These are phyloP conservation scores for Erigeron canadensis DNA, from an alignment of 129 eudicot genomes.

Conservation along the genomic window DNA sequence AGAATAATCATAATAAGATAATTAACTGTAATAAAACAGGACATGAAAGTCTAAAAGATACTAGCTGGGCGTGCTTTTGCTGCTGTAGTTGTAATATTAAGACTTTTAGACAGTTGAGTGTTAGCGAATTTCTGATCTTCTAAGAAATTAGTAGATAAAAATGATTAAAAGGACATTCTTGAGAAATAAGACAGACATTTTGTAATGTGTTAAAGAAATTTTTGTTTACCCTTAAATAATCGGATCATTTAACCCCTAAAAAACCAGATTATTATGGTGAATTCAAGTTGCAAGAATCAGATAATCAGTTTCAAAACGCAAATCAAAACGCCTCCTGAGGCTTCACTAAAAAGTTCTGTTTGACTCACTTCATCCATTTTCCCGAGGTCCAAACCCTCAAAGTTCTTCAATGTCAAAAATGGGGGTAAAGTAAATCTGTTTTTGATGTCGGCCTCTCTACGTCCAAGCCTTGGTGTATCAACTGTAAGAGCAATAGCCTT, in stretches of 20 bases:
- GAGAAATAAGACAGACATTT: no score
- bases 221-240: no score
- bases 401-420: constrained; percentile 77
- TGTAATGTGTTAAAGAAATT: no score
- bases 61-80: neutral
- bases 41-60: neutral
- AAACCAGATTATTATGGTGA: neutral
- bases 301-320: neutral
- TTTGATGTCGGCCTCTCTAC: constrained; percentile 95
- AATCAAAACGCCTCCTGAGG: neutral
- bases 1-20: neutral
- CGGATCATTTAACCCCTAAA: no score
- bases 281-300: neutral
- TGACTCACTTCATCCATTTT: constrained; percentile 85
- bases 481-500: constrained; percentile 96
- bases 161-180: no score
- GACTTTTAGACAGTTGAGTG: neutral
- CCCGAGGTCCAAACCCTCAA: constrained; percentile 90
- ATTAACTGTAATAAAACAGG: neutral
- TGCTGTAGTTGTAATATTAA: neutral
- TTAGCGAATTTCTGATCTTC: neutral
- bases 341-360: neutral
- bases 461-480: constrained; percentile 93
- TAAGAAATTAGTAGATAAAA: no score
- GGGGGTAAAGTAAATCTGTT: constrained; percentile 90